Percentiles rank a stretch among this genome's conserved stretches.
phyloP scores from a whole-genome alignment of 495 filamentous ascomycete species.

The Tetracladium setigerum region DNA sequence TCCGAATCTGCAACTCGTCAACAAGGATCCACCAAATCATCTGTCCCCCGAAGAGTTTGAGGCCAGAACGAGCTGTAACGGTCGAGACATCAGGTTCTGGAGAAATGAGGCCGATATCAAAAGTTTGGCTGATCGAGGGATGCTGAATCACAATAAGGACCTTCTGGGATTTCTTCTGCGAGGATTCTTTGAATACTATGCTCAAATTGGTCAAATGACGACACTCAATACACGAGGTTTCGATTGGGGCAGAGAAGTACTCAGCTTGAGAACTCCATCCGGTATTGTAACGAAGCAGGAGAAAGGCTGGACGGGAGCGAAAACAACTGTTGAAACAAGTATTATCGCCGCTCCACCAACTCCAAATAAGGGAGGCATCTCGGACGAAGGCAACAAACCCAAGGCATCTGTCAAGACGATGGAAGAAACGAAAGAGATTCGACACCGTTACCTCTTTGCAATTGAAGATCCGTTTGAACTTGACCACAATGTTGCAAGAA shows the following conservation, averaged over 20 bases:
- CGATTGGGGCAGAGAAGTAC: slow-evolving; percentile 59
- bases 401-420: slow-evolving; percentile 19
- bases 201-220: slow-evolving; percentile 39
- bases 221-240: slow-evolving; percentile 43
- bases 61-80: slow-evolving; percentile 36
- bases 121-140: slow-evolving; percentile 36
- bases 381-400: slow-evolving; percentile 7
- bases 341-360: slow-evolving; percentile 10
- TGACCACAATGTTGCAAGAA: slow-evolving; percentile 75
- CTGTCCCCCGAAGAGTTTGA: slow-evolving; percentile 31
- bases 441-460: slow-evolving; percentile 73
- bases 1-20: slow-evolving; percentile 62
- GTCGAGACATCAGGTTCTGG: slow-evolving; percentile 59
- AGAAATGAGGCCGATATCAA: slow-evolving; percentile 56
- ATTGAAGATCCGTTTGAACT: slow-evolving; percentile 86
- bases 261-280: slow-evolving; percentile 63
- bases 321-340: slow-evolving; percentile 35
- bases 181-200: slow-evolving; percentile 80
- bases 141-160: slow-evolving; percentile 51
- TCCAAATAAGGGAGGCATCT: neutral
- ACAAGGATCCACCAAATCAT: slow-evolving; percentile 30
- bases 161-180: slow-evolving; percentile 57
- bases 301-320: slow-evolving; percentile 73
- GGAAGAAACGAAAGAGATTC: slow-evolving; percentile 48
- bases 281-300: slow-evolving; percentile 60